Base-by-base conservation (phyloP, 805 yeast species). In the Zygoascus bituminiphila region DNA sequence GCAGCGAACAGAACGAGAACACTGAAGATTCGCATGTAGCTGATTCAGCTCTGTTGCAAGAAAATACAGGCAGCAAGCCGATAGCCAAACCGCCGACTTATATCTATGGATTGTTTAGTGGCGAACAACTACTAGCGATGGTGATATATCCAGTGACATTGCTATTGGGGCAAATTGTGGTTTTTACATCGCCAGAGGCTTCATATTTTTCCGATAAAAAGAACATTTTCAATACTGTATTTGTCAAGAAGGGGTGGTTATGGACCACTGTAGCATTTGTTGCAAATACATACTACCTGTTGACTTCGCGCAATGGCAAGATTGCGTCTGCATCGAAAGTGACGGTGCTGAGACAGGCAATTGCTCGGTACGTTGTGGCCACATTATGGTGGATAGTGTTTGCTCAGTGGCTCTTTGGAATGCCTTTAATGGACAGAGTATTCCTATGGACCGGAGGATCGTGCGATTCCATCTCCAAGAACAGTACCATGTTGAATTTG, bases 181-280 rank as follows among this genome's bases (percentile, higher is more conserved):
- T 54, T 12, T 17, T 53, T 19, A 39, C 53, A 3, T 45, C 49
- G 15, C 51, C 52, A 12, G 55, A 49, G 12, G 50, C 43, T 12
- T 52, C 63, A 23, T 70, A 68, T 48, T 68, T 70, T 51, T 55
- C 65, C 36, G 44, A 57, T 44, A 88, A 86, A 66, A 73, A 76
- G 45, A 88, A 87, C 60, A 26, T 88, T 15, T 60, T 89, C 51
- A 91, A 91, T 64, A 74, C 73, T 19, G 42, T 75, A 5, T 86
- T 93, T 62, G 96, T 91, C 35, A 93, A 91, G 59, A 74, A 73
- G 22, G 98, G 97, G 1, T 93, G 98, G 98, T 72, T 78, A 14
- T 93, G 97, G 98, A 88, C 95, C 1, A 64, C 79, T 0, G 4
- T 75, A 3, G 72, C 73, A 2, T 73, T 67, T 21, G 22, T 42